Evolutionary conservation across 768 basidiomycete species (phyloP).

Genomic region (Phylloporus scabripes): DNA sequence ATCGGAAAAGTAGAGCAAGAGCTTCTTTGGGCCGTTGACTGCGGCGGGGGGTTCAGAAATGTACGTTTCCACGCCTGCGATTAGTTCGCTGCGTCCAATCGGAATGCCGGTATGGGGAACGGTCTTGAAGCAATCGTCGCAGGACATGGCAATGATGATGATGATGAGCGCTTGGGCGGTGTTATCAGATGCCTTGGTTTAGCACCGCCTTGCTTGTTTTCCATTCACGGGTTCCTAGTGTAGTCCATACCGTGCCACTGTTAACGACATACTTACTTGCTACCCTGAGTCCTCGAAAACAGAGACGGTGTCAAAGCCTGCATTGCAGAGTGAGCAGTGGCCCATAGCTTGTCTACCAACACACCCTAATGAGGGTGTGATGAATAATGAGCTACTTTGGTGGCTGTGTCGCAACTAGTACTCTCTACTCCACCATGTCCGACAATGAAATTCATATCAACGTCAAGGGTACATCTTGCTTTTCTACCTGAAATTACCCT

Average conservation of each 20-base stretch:
- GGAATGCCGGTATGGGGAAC: conserved; percentile 50
- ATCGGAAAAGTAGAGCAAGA: conserved; percentile 56
- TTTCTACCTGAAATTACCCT: not conserved
- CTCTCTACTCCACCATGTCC: conserved; percentile 40
- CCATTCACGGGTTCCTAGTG: too few species aligned
- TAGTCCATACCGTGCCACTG: too few species aligned
- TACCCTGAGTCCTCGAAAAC: too few species aligned
- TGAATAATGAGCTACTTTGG: not conserved
- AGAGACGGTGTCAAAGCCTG: too few species aligned
- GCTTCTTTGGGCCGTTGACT: conserved; percentile 29
- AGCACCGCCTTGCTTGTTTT: too few species aligned
- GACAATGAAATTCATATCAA: conserved; percentile 60
- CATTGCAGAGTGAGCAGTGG: too few species aligned
- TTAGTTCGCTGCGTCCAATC: conserved; percentile 31
- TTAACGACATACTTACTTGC: too few species aligned
- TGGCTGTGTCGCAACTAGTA: conserved; percentile 10
- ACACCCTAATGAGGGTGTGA: too few species aligned
- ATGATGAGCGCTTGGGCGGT: not conserved
- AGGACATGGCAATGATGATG: conserved; percentile 33
- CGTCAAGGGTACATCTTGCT: conserved; percentile 51
- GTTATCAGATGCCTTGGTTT: too few species aligned
- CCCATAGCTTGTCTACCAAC: too few species aligned
- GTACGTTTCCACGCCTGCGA: conserved; percentile 46
- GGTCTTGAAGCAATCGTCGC: conserved; percentile 48
- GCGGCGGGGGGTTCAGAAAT: conserved; percentile 44